phyloP scores from a whole-genome alignment of 2,329 filamentous ascomycete genomes.

The Beauveria scarabaeidicola region DNA sequence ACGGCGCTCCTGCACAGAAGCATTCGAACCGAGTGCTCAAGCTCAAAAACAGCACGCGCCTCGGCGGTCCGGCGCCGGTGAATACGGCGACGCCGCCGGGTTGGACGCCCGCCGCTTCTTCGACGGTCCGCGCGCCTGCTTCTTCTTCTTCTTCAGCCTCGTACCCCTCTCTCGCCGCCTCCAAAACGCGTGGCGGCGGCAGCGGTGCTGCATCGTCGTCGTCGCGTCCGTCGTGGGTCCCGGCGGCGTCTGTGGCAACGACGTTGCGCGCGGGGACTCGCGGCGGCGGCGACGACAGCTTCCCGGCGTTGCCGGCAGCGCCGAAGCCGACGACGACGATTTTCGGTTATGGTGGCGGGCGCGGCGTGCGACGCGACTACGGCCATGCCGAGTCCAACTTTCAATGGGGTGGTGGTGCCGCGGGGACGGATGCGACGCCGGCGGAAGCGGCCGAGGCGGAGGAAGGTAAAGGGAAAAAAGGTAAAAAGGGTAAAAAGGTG shows the following conservation, averaged over 20 bases:
- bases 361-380: conserved; percentile 45
- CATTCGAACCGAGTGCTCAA: conserved; percentile 48
- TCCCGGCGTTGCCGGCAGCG: conserved; percentile 74
- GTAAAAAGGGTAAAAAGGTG: conserved; percentile 47
- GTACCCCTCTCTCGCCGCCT: conserved; percentile 30
- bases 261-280: conserved; percentile 14
- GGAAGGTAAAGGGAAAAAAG: conserved; percentile 42
- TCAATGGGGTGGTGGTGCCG: conserved; percentile 38
- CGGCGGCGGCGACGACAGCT: conserved; percentile 49
- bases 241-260: conserved; percentile 8
- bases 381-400: conserved; percentile 42
- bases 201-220: not conserved
- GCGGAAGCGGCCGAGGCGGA: conserved; percentile 22
- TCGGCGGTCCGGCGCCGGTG: conserved; percentile 27
- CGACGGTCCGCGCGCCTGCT: conserved; percentile 16
- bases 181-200: not conserved
- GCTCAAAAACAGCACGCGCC: conserved; percentile 49
- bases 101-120: conserved; percentile 18
- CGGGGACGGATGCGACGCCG: conserved; percentile 20
- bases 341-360: conserved; percentile 49
- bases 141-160: conserved; percentile 22
- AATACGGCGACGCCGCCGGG: conserved; percentile 15
- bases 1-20: conserved; percentile 34
- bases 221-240: conserved; percentile 18
- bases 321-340: conserved; percentile 58